Percentiles rank a stretch among this genome's conserved stretches.
phyloP scores from a whole-genome alignment of 2,329 filamentous ascomycete genomes.

The Penicillium sp. region DNA sequence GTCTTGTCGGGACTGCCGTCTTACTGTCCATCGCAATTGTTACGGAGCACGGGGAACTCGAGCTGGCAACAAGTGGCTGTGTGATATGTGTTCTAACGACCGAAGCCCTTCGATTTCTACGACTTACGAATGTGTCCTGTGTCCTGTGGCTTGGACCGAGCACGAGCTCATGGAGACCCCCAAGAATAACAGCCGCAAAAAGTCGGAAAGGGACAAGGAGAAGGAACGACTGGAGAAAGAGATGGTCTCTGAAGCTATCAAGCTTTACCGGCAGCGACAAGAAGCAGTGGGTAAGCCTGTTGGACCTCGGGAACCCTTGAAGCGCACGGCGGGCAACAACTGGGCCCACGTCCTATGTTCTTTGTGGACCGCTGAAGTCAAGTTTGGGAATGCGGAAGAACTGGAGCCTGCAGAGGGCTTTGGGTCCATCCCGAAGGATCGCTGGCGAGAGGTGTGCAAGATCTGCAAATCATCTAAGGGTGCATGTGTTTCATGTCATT shows the following conservation, averaged over 20 bases:
- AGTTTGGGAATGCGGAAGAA: constrained; percentile 80
- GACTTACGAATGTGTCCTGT: constrained; percentile 88
- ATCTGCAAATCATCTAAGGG: constrained; percentile 71
- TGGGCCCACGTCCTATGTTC: constrained; percentile 97
- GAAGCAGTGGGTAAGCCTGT: constrained; percentile 77
- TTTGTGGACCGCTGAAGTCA: constrained; percentile 86
- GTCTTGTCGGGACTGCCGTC: constrained; percentile 79
- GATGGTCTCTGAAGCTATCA: constrained; percentile 71
- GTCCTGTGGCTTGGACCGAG: constrained; percentile 75
- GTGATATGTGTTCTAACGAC: constrained; percentile 94
- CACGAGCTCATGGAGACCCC: constrained; percentile 81
- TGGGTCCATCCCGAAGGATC: constrained; percentile 69
- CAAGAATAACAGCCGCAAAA: constrained; percentile 78
- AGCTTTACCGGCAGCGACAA: constrained; percentile 80
- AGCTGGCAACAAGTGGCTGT: constrained; percentile 77
- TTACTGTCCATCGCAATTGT: constrained; percentile 88
- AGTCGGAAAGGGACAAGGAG: constrained; percentile 85
- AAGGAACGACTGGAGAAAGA: constrained; percentile 84
- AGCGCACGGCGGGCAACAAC: constrained; percentile 92
- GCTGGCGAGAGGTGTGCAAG: constrained; percentile 77
- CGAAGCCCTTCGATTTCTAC: constrained; percentile 90
- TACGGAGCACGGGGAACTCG: constrained; percentile 78
- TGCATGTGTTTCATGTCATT: constrained; percentile 80
- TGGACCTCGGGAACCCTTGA: constrained; percentile 83
- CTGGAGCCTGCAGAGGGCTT: constrained; percentile 88